phyloP scores from a whole-genome alignment of 306 rosid species.

The Castanea crenata region DNA sequence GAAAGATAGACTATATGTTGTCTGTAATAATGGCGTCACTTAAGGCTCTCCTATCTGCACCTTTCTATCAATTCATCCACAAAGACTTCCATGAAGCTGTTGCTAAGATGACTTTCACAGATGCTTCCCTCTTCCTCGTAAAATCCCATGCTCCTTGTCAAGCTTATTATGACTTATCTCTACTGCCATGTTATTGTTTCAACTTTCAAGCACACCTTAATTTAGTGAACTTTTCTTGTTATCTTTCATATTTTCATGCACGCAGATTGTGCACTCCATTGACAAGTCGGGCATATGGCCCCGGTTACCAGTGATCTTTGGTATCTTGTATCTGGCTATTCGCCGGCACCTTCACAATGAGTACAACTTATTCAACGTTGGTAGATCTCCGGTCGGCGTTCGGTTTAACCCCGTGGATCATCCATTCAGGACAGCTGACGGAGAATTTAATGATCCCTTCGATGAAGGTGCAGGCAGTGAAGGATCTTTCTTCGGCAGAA shows the following conservation, averaged over 20 bases:
- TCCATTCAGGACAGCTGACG: constrained; percentile 50
- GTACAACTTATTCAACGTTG: constrained; percentile 59
- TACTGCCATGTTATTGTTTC: too few relatives aligned
- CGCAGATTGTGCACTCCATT: constrained; percentile 50
- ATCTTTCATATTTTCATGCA: not conserved
- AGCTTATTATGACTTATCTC: not conserved
- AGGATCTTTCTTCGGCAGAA: constrained; percentile 61
- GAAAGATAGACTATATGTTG: not conserved
- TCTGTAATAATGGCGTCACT: not conserved
- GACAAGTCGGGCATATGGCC: constrained; percentile 63
- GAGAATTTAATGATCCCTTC: constrained; percentile 54
- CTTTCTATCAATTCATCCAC: constrained; percentile 23
- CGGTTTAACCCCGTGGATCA: constrained; percentile 42
- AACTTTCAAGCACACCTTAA: too few relatives aligned
- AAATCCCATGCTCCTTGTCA: not conserved
- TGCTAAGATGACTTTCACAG: constrained; percentile 40
- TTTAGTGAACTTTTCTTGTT: not conserved
- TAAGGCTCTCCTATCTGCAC: not conserved
- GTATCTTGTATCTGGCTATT: constrained; percentile 32
- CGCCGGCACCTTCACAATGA: constrained; percentile 52
- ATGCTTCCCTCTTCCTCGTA: constrained; percentile 41
- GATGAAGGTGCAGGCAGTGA: constrained; percentile 47
- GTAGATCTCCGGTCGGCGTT: constrained; percentile 39
- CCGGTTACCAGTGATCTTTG: constrained; percentile 46
- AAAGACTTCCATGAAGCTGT: constrained; percentile 45